Evolutionary conservation across 148 eudicot genomes (phyloP).

Genomic region (Diospyros lotus): DNA sequence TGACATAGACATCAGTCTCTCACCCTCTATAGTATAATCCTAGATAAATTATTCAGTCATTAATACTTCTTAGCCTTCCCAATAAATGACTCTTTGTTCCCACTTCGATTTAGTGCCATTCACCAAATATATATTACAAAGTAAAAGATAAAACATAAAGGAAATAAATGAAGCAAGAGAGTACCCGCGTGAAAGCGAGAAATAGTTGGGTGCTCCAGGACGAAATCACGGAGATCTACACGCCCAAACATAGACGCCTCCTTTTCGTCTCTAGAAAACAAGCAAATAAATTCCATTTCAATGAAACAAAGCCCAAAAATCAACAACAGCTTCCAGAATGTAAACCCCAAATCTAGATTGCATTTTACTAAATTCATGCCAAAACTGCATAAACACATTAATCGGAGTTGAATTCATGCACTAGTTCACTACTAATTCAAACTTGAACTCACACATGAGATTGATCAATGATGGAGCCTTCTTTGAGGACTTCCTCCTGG

Average conservation of each 20-base stretch:
- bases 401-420: too few relatives aligned
- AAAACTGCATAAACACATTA: neutral
- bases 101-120: too few relatives aligned
- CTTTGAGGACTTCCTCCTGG: slow-evolving; percentile 66
- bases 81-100: too few relatives aligned
- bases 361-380: neutral
- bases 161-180: neutral
- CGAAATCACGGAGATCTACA: slow-evolving; percentile 82
- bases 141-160: neutral
- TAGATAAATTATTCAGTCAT: neutral
- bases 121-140: neutral
- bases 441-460: slow-evolving; percentile 47
- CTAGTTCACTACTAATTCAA: too few relatives aligned
- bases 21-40: too few relatives aligned
- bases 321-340: neutral
- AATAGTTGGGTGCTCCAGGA: slow-evolving; percentile 90
- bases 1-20: too few relatives aligned
- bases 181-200: slow-evolving; percentile 97
- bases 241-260: slow-evolving; percentile 99
- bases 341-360: neutral
- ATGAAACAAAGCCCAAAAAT: neutral
- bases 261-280: slow-evolving; percentile 60
- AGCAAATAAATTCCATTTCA: slow-evolving; percentile 2
- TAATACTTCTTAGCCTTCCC: too few relatives aligned
- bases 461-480: slow-evolving; percentile 71